A percentile compares a stretch with the other conserved stretches of the same genome.
phyloP scores from a whole-genome alignment of 495 filamentous ascomycete genomes.

The Lasiosphaeria miniovina region DNA sequence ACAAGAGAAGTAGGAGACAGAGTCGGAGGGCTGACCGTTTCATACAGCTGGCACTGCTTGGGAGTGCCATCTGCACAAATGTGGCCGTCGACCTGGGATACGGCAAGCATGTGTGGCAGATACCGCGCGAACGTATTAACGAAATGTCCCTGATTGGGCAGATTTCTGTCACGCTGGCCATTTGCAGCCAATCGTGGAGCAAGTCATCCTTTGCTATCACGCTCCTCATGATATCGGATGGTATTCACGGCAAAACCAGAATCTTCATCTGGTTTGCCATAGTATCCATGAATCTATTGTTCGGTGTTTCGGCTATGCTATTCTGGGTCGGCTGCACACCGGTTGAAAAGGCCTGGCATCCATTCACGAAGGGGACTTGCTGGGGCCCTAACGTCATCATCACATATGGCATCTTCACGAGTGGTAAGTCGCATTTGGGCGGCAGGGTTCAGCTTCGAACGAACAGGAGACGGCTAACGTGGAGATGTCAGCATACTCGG shows the following conservation, averaged over 20 bases:
- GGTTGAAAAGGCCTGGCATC: slow-evolving; percentile 35
- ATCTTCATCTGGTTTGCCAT: slow-evolving; percentile 30
- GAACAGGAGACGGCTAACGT: not conserved
- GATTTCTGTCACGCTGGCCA: slow-evolving; percentile 21
- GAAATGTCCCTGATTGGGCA: slow-evolving; percentile 24
- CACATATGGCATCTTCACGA: slow-evolving; percentile 23
- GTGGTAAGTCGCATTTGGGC: slow-evolving; percentile 16
- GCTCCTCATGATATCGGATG: slow-evolving; percentile 22
- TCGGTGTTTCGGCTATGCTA: slow-evolving; percentile 38
- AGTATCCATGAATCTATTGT: slow-evolving; percentile 36
- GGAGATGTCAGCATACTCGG: slow-evolving; percentile 29
- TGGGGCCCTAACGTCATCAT: slow-evolving; percentile 30
- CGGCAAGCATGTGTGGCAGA: slow-evolving; percentile 30
- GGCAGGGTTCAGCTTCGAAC: too few relatives aligned
- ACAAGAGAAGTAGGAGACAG: not conserved
- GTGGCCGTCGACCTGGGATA: slow-evolving; percentile 23
- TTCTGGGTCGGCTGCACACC: slow-evolving; percentile 40
- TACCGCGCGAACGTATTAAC: slow-evolving; percentile 20
- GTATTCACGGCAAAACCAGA: slow-evolving; percentile 24
- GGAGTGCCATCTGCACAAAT: slow-evolving; percentile 19
- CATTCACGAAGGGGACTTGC: slow-evolving; percentile 25
- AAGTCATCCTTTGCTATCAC: slow-evolving; percentile 35
- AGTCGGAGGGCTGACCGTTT: not conserved
- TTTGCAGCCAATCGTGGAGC: slow-evolving; percentile 29
- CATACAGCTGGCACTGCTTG: slow-evolving; percentile 21